Evolutionary conservation across 2,329 filamentous ascomycete genomes (phyloP), one percentile per base, ranked within the genome.

Genomic region (Magnaporthiopsis rhizophila): DNA sequence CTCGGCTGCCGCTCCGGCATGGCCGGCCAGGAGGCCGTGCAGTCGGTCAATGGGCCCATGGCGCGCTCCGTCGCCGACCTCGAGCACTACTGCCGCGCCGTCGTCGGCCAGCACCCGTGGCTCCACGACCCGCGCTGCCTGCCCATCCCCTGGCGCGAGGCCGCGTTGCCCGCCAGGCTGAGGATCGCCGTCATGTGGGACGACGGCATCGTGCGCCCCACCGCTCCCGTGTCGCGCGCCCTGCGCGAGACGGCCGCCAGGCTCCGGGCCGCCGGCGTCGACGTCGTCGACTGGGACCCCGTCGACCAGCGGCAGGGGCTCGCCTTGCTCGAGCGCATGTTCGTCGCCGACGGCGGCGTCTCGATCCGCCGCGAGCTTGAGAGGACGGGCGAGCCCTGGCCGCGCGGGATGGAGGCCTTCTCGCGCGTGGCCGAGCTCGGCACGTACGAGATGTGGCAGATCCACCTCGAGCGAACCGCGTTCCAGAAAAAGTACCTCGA

Each of bases 11-110:
- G 83, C 58, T 86, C 83, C 1, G 86, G 85, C 11, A 79, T 89
- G 73, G 80, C 83, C 0, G 87, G 87, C 2, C 86, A 89, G 70
- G 87, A 89, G 71, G 83, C 85, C 2, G 83, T 89, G 0, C 78
- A 79, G 63, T 86, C 83, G 26, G 84, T 89, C 45, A 87, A 88
- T 67, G 87, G 87, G 0, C 87, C 87, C 0, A 79, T 90, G 77
- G 80, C 83, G 1, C 78, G 78, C 34, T 82, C 80, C 0, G 73
- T 89, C 0, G 76, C 76, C 7, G 86, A 87, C 66, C 75, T 89
- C 1, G 77, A 79, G 58, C 65, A 83, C 3, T 88, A 86, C 72
- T 79, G 81, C 71, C 79, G 78, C 64, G 73, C 77, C 0, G 74
- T 88, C 11, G 74, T 87, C 5, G 77, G 75, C 64, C 70, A 77